Evolutionary conservation across 1,139 yeast genomes (phyloP).

Genomic region (Taphrina betulina): DNA sequence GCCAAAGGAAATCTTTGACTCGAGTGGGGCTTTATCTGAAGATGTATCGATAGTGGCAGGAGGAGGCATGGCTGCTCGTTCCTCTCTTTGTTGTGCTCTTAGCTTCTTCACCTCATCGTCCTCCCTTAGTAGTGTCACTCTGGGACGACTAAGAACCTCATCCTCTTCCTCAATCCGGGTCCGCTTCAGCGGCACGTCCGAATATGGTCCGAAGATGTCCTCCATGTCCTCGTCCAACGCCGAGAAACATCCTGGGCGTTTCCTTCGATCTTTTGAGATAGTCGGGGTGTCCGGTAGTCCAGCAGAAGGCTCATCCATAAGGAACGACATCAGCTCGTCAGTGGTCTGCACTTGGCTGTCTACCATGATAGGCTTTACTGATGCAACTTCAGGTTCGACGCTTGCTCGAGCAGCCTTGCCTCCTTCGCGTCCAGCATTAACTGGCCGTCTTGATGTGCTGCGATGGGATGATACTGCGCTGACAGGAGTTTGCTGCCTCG

Average conservation of each 20-base stretch:
- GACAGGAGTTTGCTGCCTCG: neutral
- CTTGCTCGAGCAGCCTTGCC: slow-evolving; percentile 10
- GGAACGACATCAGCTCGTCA: slow-evolving; percentile 4
- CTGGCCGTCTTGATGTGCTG: slow-evolving; percentile 2
- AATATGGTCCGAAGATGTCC: slow-evolving; percentile 33
- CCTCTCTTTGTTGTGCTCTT: slow-evolving; percentile 16
- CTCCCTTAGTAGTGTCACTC: slow-evolving; percentile 20
- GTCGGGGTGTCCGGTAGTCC: slow-evolving; percentile 8
- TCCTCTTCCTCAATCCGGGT: slow-evolving; percentile 17
- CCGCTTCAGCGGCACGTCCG: slow-evolving; percentile 29
- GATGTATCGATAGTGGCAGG: neutral
- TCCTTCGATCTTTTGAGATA: slow-evolving; percentile 28
- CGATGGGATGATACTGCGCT: neutral
- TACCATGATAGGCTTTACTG: slow-evolving; percentile 7
- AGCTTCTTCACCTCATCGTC: slow-evolving; percentile 21
- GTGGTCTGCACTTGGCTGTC: slow-evolving; percentile 28
- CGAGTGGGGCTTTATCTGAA: neutral
- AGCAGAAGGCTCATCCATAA: neutral
- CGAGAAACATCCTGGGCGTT: slow-evolving; percentile 34
- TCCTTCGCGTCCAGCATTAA: slow-evolving; percentile 7
- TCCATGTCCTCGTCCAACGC: slow-evolving; percentile 36
- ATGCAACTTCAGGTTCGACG: neutral
- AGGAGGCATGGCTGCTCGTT: slow-evolving; percentile 11
- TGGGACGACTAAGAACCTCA: slow-evolving; percentile 3
- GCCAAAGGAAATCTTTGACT: neutral